Percentiles rank a stretch among this genome's conserved stretches.
These are phyloP conservation scores for Aureobasidium pullulans DNA, from an alignment of 2,329 filamentous ascomycete species.

Conservation along the genomic window DNA sequence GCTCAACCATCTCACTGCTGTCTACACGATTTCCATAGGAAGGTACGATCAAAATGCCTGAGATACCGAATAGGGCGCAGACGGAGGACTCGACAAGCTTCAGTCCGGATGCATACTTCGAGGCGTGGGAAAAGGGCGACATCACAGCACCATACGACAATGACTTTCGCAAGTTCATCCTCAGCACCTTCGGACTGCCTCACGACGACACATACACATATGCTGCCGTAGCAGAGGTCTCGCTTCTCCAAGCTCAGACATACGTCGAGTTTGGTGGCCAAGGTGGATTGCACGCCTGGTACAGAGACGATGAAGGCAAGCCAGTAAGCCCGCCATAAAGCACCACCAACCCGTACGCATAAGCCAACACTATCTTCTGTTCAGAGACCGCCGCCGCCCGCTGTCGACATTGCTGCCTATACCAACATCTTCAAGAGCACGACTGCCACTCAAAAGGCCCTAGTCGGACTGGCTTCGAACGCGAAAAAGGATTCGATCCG, in stretches of 20 bases:
- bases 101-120: constrained; percentile 39
- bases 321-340: constrained; percentile 24
- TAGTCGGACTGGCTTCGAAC: constrained; percentile 57
- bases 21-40: neutral
- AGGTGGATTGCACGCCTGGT: constrained; percentile 46
- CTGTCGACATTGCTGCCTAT: constrained; percentile 58
- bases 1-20: neutral
- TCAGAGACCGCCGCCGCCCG: constrained; percentile 40
- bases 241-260: constrained; percentile 42
- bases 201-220: constrained; percentile 42
- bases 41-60: constrained; percentile 19
- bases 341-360: neutral
- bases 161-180: constrained; percentile 40
- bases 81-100: constrained; percentile 38
- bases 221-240: constrained; percentile 44
- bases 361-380: neutral
- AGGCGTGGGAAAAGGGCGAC: constrained; percentile 34
- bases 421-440: constrained; percentile 57
- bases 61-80: constrained; percentile 25
- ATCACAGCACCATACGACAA: constrained; percentile 32
- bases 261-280: constrained; percentile 40
- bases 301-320: constrained; percentile 35
- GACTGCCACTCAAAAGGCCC: constrained; percentile 52
- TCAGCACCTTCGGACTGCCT: constrained; percentile 41
- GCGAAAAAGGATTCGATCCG: constrained; percentile 59